These are phyloP conservation scores for Fusarium caatingaense DNA, from an alignment of 2,329 filamentous ascomycete species.

Conservation along the genomic window DNA sequence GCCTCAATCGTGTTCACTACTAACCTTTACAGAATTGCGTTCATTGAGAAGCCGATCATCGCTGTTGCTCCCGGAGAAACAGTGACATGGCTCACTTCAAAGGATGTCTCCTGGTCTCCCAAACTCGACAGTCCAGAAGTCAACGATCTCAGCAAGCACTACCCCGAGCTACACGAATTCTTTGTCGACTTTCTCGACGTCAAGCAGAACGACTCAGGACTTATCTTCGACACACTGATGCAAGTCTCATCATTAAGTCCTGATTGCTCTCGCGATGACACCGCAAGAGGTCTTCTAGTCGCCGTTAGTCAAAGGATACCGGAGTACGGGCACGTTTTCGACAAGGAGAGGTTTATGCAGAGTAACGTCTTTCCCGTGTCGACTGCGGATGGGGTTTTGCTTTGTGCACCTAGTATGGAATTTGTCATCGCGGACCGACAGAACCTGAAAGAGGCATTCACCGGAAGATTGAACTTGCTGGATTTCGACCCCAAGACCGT, in stretches of 20 bases:
- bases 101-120: constrained; percentile 38
- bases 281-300: constrained; percentile 29
- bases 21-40: constrained; percentile 11
- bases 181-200: constrained; percentile 38
- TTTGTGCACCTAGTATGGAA: constrained; percentile 38
- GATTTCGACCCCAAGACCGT: constrained; percentile 36
- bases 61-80: constrained; percentile 29
- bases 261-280: constrained; percentile 29
- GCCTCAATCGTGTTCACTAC: rapidly evolving
- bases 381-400: constrained; percentile 18
- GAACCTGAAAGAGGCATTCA: constrained; percentile 32
- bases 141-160: constrained; percentile 38
- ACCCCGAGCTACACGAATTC: constrained; percentile 38
- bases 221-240: constrained; percentile 36
- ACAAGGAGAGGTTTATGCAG: constrained; percentile 26
- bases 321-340: constrained; percentile 34
- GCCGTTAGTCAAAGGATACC: constrained; percentile 32
- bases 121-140: constrained; percentile 32
- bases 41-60: constrained; percentile 20
- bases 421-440: constrained; percentile 38
- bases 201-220: constrained; percentile 30
- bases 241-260: constrained; percentile 25
- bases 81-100: constrained; percentile 29
- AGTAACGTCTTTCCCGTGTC: constrained; percentile 36
- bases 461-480: constrained; percentile 30